Evolutionary conservation across 2,329 filamentous ascomycete genomes (phyloP).

Genomic region (Phialocephala sp.): DNA sequence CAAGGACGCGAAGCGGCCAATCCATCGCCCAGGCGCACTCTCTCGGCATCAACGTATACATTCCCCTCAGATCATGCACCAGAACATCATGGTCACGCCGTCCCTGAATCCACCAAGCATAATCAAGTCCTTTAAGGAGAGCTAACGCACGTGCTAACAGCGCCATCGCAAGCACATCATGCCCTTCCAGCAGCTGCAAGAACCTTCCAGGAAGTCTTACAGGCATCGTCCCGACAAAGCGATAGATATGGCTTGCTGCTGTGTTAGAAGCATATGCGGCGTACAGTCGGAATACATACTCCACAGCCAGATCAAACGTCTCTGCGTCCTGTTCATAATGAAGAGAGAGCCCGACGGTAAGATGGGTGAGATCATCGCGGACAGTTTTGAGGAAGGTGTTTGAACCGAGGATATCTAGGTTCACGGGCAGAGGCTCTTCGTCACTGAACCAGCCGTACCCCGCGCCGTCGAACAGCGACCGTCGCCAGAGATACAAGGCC

Average conservation of each 20-base stretch:
- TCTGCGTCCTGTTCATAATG: no score
- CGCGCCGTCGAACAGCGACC: conserved; percentile 21
- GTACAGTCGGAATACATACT: conserved; percentile 20
- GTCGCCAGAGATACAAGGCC: no score
- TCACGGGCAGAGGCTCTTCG: neutral
- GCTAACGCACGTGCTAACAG: conserved; percentile 22
- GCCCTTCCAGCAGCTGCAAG: conserved; percentile 61
- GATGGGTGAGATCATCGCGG: no score
- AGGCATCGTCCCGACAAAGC: conserved; percentile 23
- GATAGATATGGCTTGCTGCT: conserved; percentile 16
- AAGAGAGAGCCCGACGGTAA: no score
- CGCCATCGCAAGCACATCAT: conserved; percentile 46
- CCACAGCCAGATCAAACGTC: no score
- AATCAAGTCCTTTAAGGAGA: conserved; percentile 23
- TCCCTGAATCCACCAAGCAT: conserved; percentile 29
- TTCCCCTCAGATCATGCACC: no score
- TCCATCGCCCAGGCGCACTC: no score
- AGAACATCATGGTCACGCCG: no score
- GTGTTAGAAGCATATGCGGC: conserved; percentile 9
- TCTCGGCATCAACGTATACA: no score
- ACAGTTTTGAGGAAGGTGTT: no score
- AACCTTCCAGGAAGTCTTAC: conserved; percentile 48
- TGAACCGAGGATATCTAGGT: no score
- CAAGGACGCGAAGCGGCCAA: no score
- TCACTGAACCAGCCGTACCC: conserved; percentile 23